These are phyloP conservation scores for Zasmidium angulare DNA, from an alignment of 2,329 filamentous ascomycete species.

Conservation along the genomic window DNA sequence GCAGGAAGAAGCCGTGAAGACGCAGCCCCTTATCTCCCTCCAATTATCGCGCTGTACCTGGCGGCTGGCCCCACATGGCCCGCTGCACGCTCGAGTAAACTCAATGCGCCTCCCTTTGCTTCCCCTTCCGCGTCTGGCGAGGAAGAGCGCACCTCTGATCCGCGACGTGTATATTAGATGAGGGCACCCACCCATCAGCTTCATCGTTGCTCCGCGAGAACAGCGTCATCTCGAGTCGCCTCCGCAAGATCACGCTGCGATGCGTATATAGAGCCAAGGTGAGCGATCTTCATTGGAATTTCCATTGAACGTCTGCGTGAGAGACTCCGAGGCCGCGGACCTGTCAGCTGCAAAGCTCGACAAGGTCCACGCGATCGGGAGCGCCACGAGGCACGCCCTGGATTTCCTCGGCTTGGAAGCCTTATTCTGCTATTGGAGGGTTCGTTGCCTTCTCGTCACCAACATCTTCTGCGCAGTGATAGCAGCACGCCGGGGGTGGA, in stretches of 20 bases:
- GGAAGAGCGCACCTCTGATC: not conserved
- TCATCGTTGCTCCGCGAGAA: too few relatives aligned
- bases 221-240: not conserved
- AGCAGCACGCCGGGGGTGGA: not conserved
- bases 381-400: not conserved
- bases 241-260: not conserved
- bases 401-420: not conserved
- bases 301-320: not conserved
- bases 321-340: not conserved
- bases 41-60: not conserved
- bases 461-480: not conserved
- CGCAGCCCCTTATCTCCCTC: not conserved
- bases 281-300: not conserved
- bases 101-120: not conserved
- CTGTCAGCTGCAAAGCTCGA: not conserved
- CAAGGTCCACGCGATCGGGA: not conserved
- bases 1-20: not conserved
- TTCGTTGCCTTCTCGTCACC: not conserved
- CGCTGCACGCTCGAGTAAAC: not conserved
- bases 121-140: not conserved
- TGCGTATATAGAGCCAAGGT: not conserved
- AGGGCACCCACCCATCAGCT: not conserved
- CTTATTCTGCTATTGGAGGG: not conserved
- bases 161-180: not conserved
- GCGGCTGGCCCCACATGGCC: not conserved